A percentile compares a stretch with the other conserved stretches of the same genome.
These are phyloP conservation scores for Lasiosphaeria ovina DNA, from an alignment of 495 filamentous ascomycete species.

Conservation along the genomic window DNA sequence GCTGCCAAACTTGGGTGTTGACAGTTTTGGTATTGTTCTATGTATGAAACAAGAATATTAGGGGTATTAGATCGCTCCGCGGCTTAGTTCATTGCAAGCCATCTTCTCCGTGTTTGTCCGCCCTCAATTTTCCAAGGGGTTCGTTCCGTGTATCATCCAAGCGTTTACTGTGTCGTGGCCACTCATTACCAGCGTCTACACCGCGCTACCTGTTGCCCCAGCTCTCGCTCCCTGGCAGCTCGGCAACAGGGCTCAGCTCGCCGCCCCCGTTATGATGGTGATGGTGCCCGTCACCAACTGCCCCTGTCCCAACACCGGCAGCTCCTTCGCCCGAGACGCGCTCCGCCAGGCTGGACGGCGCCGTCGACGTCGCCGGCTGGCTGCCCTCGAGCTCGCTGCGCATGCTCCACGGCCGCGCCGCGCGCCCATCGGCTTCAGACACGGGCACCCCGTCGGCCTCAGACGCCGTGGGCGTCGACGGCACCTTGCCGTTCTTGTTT, in stretches of 20 bases:
- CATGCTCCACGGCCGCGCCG: slow-evolving; percentile 24
- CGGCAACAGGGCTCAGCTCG: slow-evolving; percentile 18
- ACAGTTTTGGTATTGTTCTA: too few relatives aligned
- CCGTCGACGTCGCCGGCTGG: not conserved
- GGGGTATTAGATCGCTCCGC: too few relatives aligned
- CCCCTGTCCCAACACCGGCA: not conserved
- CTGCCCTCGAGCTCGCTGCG: slow-evolving; percentile 27
- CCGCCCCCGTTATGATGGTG: not conserved
- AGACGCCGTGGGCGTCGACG: slow-evolving; percentile 9
- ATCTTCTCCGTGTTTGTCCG: too few relatives aligned
- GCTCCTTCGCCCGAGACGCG: not conserved
- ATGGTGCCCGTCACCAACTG: not conserved
- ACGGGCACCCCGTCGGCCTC: slow-evolving; percentile 17
- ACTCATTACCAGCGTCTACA: too few relatives aligned
- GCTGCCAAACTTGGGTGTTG: too few relatives aligned
- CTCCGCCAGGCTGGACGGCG: not conserved
- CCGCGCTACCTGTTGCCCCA: not conserved
- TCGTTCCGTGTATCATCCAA: too few relatives aligned
- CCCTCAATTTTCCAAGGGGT: too few relatives aligned
- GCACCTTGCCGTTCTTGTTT: not conserved
- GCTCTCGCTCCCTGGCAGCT: slow-evolving; percentile 20
- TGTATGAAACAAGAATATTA: too few relatives aligned
- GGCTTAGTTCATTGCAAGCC: too few relatives aligned
- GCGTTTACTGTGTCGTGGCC: too few relatives aligned
- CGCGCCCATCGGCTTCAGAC: slow-evolving; percentile 22